These are phyloP conservation scores for Pestalotiopsis sp. DNA, from an alignment of 2,329 filamentous ascomycete genomes.

Conservation along the genomic window DNA sequence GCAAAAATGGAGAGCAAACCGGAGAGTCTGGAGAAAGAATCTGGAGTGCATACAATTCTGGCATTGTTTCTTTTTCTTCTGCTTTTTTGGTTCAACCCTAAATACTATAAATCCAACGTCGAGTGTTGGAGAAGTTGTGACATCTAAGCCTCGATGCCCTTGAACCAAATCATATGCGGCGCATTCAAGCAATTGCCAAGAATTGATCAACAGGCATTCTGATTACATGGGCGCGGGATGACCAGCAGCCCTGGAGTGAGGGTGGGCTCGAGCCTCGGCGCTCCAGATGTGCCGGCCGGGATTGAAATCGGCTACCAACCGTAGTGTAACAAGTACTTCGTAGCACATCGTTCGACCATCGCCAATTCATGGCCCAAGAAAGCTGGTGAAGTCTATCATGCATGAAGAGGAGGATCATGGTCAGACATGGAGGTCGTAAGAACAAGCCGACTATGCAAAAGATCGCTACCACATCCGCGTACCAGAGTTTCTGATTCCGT, in stretches of 20 bases:
- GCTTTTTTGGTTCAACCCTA: background rate
- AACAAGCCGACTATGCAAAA: too few species aligned
- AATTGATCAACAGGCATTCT: background rate
- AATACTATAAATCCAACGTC: background rate
- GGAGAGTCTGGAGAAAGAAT: background rate
- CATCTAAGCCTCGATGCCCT: background rate
- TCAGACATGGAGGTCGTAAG: too few species aligned
- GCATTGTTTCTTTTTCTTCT: background rate
- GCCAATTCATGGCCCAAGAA: too few species aligned
- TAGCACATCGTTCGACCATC: background rate
- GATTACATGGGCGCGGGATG: background rate
- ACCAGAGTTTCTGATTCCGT: too few species aligned
- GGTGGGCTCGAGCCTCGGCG: background rate
- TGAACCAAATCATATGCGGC: background rate
- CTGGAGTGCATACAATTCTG: background rate
- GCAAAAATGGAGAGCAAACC: background rate
- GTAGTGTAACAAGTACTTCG: background rate
- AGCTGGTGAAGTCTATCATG: too few species aligned
- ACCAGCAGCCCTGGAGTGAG: too few species aligned
- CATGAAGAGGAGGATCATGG: too few species aligned
- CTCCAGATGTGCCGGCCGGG: background rate
- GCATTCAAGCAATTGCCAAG: conserved; percentile 9
- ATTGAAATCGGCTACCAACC: background rate
- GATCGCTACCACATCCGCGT: too few species aligned
- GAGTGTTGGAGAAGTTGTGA: background rate